Base-by-base conservation (phyloP, 2,329 filamentous ascomycete species). In the Lachnellula hyalina region DNA sequence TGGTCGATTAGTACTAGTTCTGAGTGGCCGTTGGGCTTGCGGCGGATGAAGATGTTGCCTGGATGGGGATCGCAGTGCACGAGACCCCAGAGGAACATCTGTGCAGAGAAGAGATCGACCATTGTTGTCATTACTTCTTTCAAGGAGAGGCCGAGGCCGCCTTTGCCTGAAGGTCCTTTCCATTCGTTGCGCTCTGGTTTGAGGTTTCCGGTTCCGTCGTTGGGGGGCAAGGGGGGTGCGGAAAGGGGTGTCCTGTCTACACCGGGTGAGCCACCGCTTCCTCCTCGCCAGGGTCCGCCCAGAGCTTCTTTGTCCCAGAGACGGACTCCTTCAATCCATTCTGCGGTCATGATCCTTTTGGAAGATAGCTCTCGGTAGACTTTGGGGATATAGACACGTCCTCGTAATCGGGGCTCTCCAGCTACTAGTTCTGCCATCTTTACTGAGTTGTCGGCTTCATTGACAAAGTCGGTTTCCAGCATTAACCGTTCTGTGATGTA, bases 31-130 rank as follows among this genome's bases (percentile, higher is more conserved):
- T 80, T 85, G 1, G 91, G 88, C 15, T 90, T 78, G 8, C 94
- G 86, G 8, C 94, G 87, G 67, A 97, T 87, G 74, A 99, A 96
- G 70, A 97, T 94, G 73, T 99, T 99, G 28, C 93, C 93, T 1
- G 94, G 94, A 68, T 99, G 94, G 9, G 94, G 94, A 70, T 99
- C 94, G 73, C 93, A 96, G 75, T 99, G 93, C 0, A 97, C 89
- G 44, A 89, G 82, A 12, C 94, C 94, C 89, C 90, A 97, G 61
- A 96, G 86, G 77, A 96, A 99, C 80, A 97, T 97, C 69, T 97
- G 93, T 2, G 90, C 92, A n/a, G 87, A 89, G 76, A 97, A 99
- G 35, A 97, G 80, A 70, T 96, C 93, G 49, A 96, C 83, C 85
- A 97, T 96, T 34, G 90, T 96, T 5, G 87, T 88, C 94, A 97